Base-by-base conservation (phyloP, 306 rosid species). In the Dryas drummondii region DNA sequence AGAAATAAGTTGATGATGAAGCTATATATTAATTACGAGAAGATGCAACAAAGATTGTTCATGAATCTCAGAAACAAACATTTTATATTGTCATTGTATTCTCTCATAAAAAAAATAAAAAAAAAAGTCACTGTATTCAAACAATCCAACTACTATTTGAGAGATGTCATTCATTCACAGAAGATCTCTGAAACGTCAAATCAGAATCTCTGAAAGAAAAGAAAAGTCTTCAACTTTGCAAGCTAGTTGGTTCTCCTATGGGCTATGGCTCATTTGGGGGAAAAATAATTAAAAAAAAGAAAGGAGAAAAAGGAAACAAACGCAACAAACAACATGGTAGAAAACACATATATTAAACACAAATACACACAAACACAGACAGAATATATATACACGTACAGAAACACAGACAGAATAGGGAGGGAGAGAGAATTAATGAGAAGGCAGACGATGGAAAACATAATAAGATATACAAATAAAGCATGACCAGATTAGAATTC, bases 161-260 rank as follows among this genome's bases (percentile, higher is more conserved):
- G 71, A 77, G 62, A 64, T 69, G 84, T 63, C 88, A 70, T 66
- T 77, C 48, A 26, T 14, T 32, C 37, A 63, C 49, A 15, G 10
- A 76, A n/a, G 71, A 82, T 71, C 65, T 76, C 82, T 61, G 77
- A 81, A 52, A 71, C 81, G 85, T 82, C 84, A 84, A 82, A 76
- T 73, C 84, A 79, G 82, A 82, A 84, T 77, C 86, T 78, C 77
- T 52, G 72, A 78, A 49, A 70, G 55, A 76, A 73, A 77, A 84
- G 82, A 63, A 6, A 76, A 32, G 7, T 60, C 14, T 55, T 14
- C 47, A 73, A 60, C 71, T 68, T 68, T 70, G 68, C 68, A 79
- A 68, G 73, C 68, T 68, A 32, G 37, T 2, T 32, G 67, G 65
- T 37, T 76, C 71, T 54, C 85, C 72, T 74, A 67, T 17, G 76